These are phyloP conservation scores for Starmera dryadoides DNA, from an alignment of 805 yeast species.

Conservation along the genomic window DNA sequence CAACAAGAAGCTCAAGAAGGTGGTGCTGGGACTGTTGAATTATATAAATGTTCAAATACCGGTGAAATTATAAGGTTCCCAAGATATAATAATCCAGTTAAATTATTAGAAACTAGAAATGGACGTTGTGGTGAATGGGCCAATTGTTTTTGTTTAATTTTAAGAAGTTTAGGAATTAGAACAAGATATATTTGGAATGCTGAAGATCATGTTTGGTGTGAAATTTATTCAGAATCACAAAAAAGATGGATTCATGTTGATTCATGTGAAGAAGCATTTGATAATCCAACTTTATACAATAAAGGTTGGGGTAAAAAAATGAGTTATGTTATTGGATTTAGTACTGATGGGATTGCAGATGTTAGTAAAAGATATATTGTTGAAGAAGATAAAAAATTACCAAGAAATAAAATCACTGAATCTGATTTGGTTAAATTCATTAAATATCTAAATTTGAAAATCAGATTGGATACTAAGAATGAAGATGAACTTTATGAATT, in stretches of 20 bases:
- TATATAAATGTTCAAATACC: conserved; percentile 56
- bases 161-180: conserved; percentile 58
- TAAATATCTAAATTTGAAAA: conserved; percentile 26
- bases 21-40: conserved; percentile 52
- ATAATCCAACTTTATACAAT: conserved; percentile 70
- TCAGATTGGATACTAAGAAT: conserved; percentile 16
- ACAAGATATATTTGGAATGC: conserved; percentile 77
- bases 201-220: conserved; percentile 98
- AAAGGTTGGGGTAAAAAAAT: conserved; percentile 90
- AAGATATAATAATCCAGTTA: conserved; percentile 62
- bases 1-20: conserved; percentile 37
- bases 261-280: conserved; percentile 80
- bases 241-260: conserved; percentile 84
- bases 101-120: conserved; percentile 48
- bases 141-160: conserved; percentile 65
- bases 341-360: conserved; percentile 56
- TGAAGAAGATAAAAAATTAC: conserved; percentile 32
- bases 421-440: conserved; percentile 28
- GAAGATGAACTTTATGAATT: conserved; percentile 31
- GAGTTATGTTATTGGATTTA: conserved; percentile 78
- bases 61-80: conserved; percentile 50
- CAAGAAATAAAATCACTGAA: conserved; percentile 40
- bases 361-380: conserved; percentile 62
- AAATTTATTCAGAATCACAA: conserved; percentile 56
- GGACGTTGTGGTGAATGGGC: conserved; percentile 99